Evolutionary conservation across 2,329 filamentous ascomycete species (phyloP).

Genomic region (Emericellopsis atlantica): DNA sequence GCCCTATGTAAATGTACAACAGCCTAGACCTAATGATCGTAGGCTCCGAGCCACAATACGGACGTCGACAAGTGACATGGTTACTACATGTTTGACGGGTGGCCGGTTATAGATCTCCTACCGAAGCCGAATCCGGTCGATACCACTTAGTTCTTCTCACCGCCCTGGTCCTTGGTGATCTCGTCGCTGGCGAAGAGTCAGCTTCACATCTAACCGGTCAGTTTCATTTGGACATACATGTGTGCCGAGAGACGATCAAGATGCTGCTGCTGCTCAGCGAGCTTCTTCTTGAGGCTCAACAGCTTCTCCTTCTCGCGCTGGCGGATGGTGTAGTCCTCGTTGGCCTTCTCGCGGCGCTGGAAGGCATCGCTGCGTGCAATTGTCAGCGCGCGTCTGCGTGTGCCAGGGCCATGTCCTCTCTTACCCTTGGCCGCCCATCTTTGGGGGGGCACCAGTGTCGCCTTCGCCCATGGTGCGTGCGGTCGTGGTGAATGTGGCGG

Average conservation of each 20-base stretch:
- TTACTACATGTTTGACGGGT: no score
- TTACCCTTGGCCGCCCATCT: constrained; percentile 39
- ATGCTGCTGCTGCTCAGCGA: constrained; percentile 68
- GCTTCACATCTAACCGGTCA: not conserved
- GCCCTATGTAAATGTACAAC: not conserved
- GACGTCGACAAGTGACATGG: no score
- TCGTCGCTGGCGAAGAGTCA: constrained; percentile 47
- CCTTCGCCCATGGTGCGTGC: constrained; percentile 54
- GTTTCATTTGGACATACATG: constrained; percentile 47
- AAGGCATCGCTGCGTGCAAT: constrained; percentile 62
- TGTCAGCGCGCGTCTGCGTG: not conserved
- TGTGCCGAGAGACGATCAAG: constrained; percentile 75
- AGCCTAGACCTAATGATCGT: not conserved
- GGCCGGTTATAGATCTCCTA: no score
- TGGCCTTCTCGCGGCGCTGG: constrained; percentile 79
- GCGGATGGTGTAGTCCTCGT: constrained; percentile 74
- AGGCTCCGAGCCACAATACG: not conserved
- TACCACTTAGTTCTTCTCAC: constrained; percentile 46
- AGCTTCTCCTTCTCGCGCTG: constrained; percentile 90
- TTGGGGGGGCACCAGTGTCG: constrained; percentile 52
- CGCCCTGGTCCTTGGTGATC: constrained; percentile 59
- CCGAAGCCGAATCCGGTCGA: not conserved
- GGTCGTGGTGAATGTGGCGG: constrained; percentile 48
- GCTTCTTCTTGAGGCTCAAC: constrained; percentile 56
- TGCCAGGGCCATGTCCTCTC: constrained; percentile 11